phyloP scores from a whole-genome alignment of 139 green algal genomes.

The Axilococcus clingmanii region DNA sequence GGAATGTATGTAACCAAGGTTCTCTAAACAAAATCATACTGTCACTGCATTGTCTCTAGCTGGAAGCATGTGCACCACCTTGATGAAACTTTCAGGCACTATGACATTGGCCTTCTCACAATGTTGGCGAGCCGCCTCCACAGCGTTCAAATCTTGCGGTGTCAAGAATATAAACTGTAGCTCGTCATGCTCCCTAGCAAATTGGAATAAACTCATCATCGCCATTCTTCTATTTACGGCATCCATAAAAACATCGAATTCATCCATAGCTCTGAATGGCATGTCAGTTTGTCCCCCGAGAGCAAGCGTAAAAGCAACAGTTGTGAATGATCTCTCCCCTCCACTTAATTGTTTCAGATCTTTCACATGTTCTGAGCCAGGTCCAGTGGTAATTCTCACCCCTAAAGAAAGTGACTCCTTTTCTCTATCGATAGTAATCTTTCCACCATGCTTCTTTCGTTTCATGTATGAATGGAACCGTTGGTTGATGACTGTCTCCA shows the following conservation, averaged over 20 bases:
- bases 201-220: slow-evolving; percentile 65
- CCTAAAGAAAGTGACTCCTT: slow-evolving; percentile 5
- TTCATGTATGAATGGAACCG: slow-evolving; percentile 29
- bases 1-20: neutral
- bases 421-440: slow-evolving; percentile 31
- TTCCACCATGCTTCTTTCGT: slow-evolving; percentile 35
- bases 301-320: slow-evolving; percentile 77
- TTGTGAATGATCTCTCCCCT: slow-evolving; percentile 84
- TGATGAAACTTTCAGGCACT: slow-evolving; percentile 18
- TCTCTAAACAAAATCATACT: neutral
- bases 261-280: slow-evolving; percentile 75
- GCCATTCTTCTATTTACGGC: slow-evolving; percentile 39
- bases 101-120: neutral
- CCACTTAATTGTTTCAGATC: slow-evolving; percentile 61
- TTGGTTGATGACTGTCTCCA: slow-evolving; percentile 18
- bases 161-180: slow-evolving; percentile 77
- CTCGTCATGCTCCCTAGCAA: slow-evolving; percentile 38
- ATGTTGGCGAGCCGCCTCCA: slow-evolving; percentile 28
- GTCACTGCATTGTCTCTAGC: slow-evolving; percentile 8
- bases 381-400: slow-evolving; percentile 13
- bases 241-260: slow-evolving; percentile 85
- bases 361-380: slow-evolving; percentile 8
- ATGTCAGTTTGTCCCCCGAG: slow-evolving; percentile 62
- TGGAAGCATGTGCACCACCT: slow-evolving; percentile 16
- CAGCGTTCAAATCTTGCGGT: slow-evolving; percentile 45